phyloP scores from a whole-genome alignment of 495 filamentous ascomycete genomes.

The Xanthoparmelia taractica region DNA sequence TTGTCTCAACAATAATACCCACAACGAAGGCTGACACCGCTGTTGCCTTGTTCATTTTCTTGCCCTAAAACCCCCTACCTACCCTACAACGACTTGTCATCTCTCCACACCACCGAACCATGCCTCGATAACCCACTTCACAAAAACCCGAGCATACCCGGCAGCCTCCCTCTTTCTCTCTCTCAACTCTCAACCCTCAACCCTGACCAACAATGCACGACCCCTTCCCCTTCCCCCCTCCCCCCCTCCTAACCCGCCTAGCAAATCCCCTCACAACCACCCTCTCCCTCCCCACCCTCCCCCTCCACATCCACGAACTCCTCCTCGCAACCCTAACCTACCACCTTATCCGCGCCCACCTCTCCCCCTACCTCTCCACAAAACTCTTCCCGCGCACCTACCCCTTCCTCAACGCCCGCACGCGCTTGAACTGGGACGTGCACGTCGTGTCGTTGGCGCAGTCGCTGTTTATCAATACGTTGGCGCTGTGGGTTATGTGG shows the following conservation, averaged over 20 bases:
- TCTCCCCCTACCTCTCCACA: constrained; percentile 69
- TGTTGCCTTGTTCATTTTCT: too few species aligned
- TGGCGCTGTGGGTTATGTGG: constrained; percentile 79
- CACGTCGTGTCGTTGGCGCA: constrained; percentile 93
- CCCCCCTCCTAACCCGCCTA: constrained; percentile 37
- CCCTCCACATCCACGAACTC: constrained; percentile 85
- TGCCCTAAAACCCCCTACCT: too few species aligned
- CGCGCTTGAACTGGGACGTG: constrained; percentile 88
- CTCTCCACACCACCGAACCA: too few species aligned
- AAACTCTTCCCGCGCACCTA: constrained; percentile 67
- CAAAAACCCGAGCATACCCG: too few species aligned
- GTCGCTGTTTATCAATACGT: constrained; percentile 63
- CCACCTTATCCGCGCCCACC: constrained; percentile 59
- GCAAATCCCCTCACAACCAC: constrained; percentile 40
- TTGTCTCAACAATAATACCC: too few species aligned
- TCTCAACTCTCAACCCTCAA: not conserved
- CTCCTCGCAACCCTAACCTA: constrained; percentile 67
- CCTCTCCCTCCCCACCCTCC: constrained; percentile 59
- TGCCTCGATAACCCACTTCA: too few species aligned
- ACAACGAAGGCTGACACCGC: too few species aligned
- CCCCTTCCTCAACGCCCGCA: constrained; percentile 53
- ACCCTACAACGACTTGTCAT: too few species aligned
- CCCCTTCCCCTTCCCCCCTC: constrained; percentile 38
- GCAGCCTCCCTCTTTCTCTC: not conserved
- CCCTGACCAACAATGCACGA: constrained; percentile 50